A percentile compares a stretch with the other conserved stretches of the same genome.
Conservation (phyloP, 345 rosid species). For the Cardamine resedifolia region DNA sequence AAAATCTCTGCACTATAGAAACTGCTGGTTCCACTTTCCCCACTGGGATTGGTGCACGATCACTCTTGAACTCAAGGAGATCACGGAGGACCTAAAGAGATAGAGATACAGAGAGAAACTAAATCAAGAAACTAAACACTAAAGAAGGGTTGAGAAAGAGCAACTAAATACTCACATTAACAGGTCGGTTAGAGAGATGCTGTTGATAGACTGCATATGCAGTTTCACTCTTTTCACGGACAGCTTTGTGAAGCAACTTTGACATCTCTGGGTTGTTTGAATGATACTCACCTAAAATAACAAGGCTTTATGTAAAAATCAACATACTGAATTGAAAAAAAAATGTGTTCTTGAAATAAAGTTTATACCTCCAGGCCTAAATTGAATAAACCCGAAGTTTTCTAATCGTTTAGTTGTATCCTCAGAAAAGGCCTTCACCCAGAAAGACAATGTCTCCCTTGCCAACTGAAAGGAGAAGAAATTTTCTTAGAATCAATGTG, state of each 20-base stretch:
- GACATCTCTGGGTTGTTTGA: slow-evolving; percentile 99
- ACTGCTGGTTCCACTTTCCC: slow-evolving; percentile 93
- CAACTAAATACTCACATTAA: slow-evolving; percentile 60
- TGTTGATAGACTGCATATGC: slow-evolving; percentile 93
- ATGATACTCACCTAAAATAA: slow-evolving; percentile 81
- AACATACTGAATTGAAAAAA: neutral
- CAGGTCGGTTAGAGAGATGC: slow-evolving; percentile 93
- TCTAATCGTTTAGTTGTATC: slow-evolving; percentile 96
- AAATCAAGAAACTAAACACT: neutral
- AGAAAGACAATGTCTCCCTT: slow-evolving; percentile 91
- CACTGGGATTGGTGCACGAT: slow-evolving; percentile 81
- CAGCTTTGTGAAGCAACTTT: slow-evolving; percentile 95
- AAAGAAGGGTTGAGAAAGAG: neutral
- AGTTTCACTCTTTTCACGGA: slow-evolving; percentile 94
- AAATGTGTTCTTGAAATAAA: neutral
- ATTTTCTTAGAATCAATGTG: slow-evolving; percentile 12
- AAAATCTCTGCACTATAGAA: slow-evolving; percentile 84
- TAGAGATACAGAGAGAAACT: neutral
- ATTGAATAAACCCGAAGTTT: slow-evolving; percentile 92
- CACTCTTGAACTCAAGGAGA: slow-evolving; percentile 94
- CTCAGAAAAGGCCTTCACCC: slow-evolving; percentile 99
- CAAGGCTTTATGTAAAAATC: neutral
- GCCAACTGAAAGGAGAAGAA: slow-evolving; percentile 60
- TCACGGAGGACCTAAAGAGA: slow-evolving; percentile 84
- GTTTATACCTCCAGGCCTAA: slow-evolving; percentile 85